phyloP scores from a whole-genome alignment of 768 basidiomycete species.

The Termitomyces sp. region DNA sequence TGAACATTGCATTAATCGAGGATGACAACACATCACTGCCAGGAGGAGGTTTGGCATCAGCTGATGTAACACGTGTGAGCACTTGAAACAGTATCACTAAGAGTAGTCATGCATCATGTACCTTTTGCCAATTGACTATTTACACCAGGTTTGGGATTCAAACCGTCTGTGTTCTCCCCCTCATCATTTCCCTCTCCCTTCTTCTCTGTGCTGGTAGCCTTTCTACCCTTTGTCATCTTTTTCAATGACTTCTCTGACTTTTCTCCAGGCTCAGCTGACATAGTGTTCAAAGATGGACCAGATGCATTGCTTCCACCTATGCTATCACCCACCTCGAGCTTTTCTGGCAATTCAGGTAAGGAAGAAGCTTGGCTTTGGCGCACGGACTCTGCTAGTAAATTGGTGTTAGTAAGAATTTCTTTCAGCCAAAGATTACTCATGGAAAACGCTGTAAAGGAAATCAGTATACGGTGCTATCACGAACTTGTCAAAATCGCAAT shows the following conservation, averaged over 20 bases:
- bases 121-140: too few species aligned
- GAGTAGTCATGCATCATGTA: too few species aligned
- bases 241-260: background rate
- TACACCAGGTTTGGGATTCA: too few species aligned
- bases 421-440: background rate
- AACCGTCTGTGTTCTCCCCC: background rate
- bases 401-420: background rate
- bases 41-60: background rate
- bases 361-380: background rate
- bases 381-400: background rate
- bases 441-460: slow-evolving; percentile 1
- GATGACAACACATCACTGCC: background rate
- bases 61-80: too few species aligned
- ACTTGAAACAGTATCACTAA: too few species aligned
- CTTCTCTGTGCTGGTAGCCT: background rate
- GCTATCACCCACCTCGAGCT: background rate
- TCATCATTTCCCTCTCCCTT: background rate
- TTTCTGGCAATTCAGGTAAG: background rate
- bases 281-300: background rate
- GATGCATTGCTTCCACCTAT: too few species aligned
- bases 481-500: background rate
- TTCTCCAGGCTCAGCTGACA: background rate
- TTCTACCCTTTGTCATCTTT: background rate
- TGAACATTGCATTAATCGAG: too few species aligned
- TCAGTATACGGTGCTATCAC: slow-evolving; percentile 5